Base-by-base conservation (phyloP, 2,329 filamentous ascomycete species). In the Cordyceps cateniannulata region DNA sequence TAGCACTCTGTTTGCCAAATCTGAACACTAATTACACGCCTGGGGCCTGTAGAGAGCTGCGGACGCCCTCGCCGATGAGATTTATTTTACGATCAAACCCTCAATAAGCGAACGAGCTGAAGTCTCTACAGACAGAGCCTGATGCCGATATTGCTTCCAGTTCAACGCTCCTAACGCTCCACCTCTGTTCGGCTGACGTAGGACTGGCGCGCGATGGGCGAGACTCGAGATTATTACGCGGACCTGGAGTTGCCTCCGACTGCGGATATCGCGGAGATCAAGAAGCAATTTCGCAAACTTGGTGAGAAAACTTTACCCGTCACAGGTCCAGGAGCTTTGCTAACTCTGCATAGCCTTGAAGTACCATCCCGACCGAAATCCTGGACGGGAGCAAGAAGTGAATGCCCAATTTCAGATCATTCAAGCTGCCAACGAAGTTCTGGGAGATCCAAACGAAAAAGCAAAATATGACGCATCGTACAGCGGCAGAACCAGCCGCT, bases 321-420 rank as follows among this genome's bases (percentile, higher is more conserved):
- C 18, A 12, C 49, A 44, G 3, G 5, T 42, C 12, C 22, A 25
- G 20, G 12, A 38, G 45, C 29, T 55, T n/a, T 63, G 50, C 69
- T 73, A 65, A 76, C 65, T 6, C 12, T 25, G 4, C 5, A 22
- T 61, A 91, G 91, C 91, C 52, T 79, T 96, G 51, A 89, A 90
- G 72, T 96, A 89, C 69, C 92, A 96, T 69, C 92, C 92, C 8
- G 92, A 96, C 72, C 88, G 92, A 62, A 96, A 96, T 69, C 90
- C 88, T 12, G 92, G 92, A 56, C 85, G 84, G 69, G 91, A 96
- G 74, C 76, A 84, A 61, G 90, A 93, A 69, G 89, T 88, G 70
- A 90, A 90, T 65, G 81, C 88, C 35, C 89, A 90, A 69, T 96
- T 96, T 69, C 90, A 96, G 72, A 84, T 87, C 54, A 96, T 96